Evolutionary conservation across 768 basidiomycete genomes (phyloP).

Genomic region (Udeniomyces megalosporus): DNA sequence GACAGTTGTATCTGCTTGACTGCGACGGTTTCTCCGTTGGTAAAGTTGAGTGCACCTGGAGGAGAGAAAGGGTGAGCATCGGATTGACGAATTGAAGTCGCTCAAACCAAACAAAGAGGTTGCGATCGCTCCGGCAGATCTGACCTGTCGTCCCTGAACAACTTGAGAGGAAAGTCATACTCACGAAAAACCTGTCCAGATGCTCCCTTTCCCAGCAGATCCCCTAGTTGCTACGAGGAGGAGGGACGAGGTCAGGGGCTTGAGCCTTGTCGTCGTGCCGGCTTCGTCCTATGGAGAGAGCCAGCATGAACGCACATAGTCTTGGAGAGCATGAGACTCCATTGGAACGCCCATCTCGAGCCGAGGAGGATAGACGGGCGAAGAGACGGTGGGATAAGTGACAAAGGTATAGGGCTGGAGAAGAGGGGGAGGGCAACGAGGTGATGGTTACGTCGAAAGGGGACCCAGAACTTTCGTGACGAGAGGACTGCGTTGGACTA

Average conservation of each 20-base stretch:
- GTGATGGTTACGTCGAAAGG: no score
- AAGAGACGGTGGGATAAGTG: no score
- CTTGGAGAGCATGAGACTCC: slow-evolving; percentile 11
- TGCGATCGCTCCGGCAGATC: slow-evolving; percentile 39
- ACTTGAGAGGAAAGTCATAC: slow-evolving; percentile 27
- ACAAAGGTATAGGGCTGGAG: no score
- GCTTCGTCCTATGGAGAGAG: not conserved
- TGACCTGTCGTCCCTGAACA: not conserved
- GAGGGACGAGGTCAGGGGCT: not conserved
- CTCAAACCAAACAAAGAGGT: not conserved
- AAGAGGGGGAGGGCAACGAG: no score
- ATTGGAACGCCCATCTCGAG: not conserved
- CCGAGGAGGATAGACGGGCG: no score
- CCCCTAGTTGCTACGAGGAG: slow-evolving; percentile 66
- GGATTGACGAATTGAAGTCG: no score
- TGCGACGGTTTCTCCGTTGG: slow-evolving; percentile 93
- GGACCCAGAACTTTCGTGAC: no score
- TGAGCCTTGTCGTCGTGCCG: not conserved
- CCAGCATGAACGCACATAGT: slow-evolving; percentile 14
- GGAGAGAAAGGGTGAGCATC: not conserved
- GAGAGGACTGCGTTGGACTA: no score
- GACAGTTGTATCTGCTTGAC: slow-evolving; percentile 93
- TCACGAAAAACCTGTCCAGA: slow-evolving; percentile 92
- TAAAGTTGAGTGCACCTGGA: slow-evolving; percentile 51
- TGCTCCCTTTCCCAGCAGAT: slow-evolving; percentile 88